Evolutionary conservation across 2,329 filamentous ascomycete genomes (phyloP).

Genomic region (Alternaria sp.): DNA sequence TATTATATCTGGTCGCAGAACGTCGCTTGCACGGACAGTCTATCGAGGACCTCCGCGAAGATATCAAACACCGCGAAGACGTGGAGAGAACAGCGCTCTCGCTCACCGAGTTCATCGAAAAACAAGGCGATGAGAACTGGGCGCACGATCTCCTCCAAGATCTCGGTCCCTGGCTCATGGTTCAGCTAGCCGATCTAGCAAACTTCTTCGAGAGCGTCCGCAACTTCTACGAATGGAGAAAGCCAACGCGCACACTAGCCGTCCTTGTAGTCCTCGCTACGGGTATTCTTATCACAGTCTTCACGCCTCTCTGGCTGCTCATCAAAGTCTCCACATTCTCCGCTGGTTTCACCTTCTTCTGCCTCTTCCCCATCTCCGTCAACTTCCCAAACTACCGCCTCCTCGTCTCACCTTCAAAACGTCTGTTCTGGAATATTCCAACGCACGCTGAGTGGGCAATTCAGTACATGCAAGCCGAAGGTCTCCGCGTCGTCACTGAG

Average conservation of each 20-base stretch:
- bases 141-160: conserved; percentile 37
- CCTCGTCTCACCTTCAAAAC: conserved; percentile 47
- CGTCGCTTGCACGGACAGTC: conserved; percentile 31
- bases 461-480: conserved; percentile 41
- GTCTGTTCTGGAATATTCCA: conserved; percentile 50
- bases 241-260: conserved; percentile 37
- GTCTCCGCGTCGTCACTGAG: conserved; percentile 15
- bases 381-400: conserved; percentile 49
- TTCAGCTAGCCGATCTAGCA: conserved; percentile 48
- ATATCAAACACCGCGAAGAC: conserved; percentile 46
- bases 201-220: conserved; percentile 48
- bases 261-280: conserved; percentile 36
- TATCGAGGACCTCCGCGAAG: conserved; percentile 37
- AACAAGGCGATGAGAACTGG: conserved; percentile 50
- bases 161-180: conserved; percentile 47
- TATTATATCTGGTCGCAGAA: conserved; percentile 35
- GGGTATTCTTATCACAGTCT: conserved; percentile 29
- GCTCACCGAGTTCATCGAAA: conserved; percentile 50
- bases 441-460: conserved; percentile 52
- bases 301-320: conserved; percentile 39
- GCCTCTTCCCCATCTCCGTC: conserved; percentile 46
- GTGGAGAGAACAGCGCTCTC: conserved; percentile 40
- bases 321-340: conserved; percentile 41
- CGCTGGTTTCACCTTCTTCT: conserved; percentile 45
- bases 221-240: conserved; percentile 53